Evolutionary conservation across 306 rosid species (phyloP).

Genomic region (Vigna nakashimae): DNA sequence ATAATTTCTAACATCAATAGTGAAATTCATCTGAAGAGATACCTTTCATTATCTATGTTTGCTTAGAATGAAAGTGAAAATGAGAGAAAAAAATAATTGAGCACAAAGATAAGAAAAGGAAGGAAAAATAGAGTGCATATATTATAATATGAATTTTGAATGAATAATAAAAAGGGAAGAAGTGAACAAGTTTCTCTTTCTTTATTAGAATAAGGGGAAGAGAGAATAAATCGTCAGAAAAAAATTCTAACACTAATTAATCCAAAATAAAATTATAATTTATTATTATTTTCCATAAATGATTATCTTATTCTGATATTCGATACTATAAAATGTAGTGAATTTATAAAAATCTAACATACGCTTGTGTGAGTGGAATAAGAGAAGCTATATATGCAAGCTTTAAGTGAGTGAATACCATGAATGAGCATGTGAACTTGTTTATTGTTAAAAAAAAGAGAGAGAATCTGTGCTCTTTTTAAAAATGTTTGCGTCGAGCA

Average conservation of each 20-base stretch:
- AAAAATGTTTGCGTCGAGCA: slow-evolving; percentile 13
- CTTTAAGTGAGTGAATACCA: neutral
- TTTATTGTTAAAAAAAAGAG: neutral
- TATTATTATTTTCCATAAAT: neutral
- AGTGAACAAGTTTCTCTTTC: neutral
- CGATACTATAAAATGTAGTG: too few relatives aligned
- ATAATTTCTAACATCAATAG: neutral
- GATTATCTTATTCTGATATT: neutral
- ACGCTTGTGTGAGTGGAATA: neutral
- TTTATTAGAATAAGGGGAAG: neutral
- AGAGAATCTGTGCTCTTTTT: neutral
- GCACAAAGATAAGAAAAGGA: neutral
- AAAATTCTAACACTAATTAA: neutral
- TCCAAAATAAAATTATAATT: neutral
- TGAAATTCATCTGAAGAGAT: neutral
- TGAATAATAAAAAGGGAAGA: neutral
- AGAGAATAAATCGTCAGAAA: neutral
- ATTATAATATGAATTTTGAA: neutral
- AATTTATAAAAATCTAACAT: neutral
- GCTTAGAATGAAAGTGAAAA: neutral
- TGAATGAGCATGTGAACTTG: slow-evolving; percentile 6
- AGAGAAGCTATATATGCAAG: neutral
- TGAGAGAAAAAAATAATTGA: neutral
- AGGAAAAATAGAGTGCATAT: neutral
- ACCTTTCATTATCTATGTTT: neutral